Evolutionary conservation across 257 asterid species (phyloP).

Genomic region (Perilla frutescens): DNA sequence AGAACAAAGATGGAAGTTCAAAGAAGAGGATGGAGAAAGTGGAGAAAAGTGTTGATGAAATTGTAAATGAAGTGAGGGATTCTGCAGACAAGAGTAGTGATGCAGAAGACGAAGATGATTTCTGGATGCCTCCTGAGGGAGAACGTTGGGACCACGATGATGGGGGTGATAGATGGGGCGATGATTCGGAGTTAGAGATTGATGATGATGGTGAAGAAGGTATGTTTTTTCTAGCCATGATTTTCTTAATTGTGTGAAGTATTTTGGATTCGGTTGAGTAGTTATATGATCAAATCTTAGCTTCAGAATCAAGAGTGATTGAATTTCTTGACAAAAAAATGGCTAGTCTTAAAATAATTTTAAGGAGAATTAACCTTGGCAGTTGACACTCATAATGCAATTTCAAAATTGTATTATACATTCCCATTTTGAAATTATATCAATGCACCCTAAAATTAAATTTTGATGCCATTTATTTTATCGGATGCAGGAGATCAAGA

Average conservation of each 20-base stretch:
- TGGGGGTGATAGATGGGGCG: constrained; percentile 88
- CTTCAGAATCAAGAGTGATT: neutral
- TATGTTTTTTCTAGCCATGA: constrained; percentile 27
- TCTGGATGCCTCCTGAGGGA: constrained; percentile 94
- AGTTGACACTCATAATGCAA: constrained; percentile 1
- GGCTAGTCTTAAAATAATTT: neutral
- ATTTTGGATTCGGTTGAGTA: constrained; percentile 17
- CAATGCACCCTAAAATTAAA: constrained; percentile 19
- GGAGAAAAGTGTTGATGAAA: constrained; percentile 48
- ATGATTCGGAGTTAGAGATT: constrained; percentile 64
- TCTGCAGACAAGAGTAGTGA: constrained; percentile 54
- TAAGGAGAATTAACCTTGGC: neutral
- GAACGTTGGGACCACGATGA: constrained; percentile 95
- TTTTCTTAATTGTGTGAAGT: neutral
- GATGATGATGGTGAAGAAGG: constrained; percentile 66
- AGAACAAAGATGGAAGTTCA: constrained; percentile 39
- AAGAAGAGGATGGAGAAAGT: constrained; percentile 39
- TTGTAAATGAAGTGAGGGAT: constrained; percentile 59
- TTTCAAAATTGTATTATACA: neutral
- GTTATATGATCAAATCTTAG: neutral
- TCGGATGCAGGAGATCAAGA: constrained; percentile 57
- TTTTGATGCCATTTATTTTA: constrained; percentile 31
- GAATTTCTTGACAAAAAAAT: constrained; percentile 18
- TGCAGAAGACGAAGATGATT: constrained; percentile 60
- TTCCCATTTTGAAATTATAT: neutral